Evolutionary conservation across 495 filamentous ascomycete species (phyloP), one percentile per base, ranked within the genome.

Genomic region (Podospora sp.): DNA sequence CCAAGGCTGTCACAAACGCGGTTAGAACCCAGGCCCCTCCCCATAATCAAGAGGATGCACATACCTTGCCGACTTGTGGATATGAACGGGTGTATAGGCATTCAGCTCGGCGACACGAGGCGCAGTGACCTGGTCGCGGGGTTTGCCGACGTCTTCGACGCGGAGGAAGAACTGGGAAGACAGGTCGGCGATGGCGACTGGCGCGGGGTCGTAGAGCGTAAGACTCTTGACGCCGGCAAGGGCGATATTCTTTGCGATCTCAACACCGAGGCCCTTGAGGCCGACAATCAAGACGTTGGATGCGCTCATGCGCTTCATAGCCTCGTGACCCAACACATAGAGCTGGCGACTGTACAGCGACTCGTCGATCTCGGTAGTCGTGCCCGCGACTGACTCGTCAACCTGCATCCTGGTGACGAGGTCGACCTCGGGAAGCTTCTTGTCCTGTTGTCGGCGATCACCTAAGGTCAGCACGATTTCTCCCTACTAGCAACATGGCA

Each of bases 201-300:
- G 90, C n/a, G 89, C 87, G 26, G 93, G 91, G 73, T 96, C 91
- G 80, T 90, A 90, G 55, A 98, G 85, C 9, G 96, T 96, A 53
- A 98, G 84, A 68, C 85, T 88, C 77, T 88, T 86, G 74, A 88
- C 96, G 73, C 96, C 96, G 66, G 96, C 96, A 70, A 99, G 91
- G 35, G 95, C 96, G 75, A 99, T 92, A 71, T 99, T 98, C 84
- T 99, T 99, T 69, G 96, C 94, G 74, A 99, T 97, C 80, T 99
- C 96, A 58, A 97, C 93, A 80, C 96, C 96, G 35, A 99, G 86
- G 21, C 96, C 95, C 76, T 93, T 92, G 70, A 97, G 80, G 62
- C 96, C 96, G 61, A 93, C 91, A 61, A 99, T 87, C 21, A 99
- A 90, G 53, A 99, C 88, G 77, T 98, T 93, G 22, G 96, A 98